Base-by-base conservation (phyloP, 2,329 filamentous ascomycete genomes). In the Colletotrichum tanaceti region DNA sequence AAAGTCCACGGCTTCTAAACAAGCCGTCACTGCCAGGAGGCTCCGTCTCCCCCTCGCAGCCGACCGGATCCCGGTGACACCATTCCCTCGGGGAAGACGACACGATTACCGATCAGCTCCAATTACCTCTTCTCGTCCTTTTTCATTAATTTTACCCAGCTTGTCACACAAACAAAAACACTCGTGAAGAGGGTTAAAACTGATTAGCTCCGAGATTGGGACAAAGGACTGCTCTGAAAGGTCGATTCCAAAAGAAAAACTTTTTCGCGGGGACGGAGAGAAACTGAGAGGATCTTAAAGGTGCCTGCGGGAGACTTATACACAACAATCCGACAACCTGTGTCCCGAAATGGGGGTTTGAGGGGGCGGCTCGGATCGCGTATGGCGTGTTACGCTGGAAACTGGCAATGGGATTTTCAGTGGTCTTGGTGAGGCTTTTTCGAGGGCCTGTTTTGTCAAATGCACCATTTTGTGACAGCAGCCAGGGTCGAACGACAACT, bases 1-100 rank as follows among this genome's bases (percentile, higher is more conserved):
- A 71, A 84, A 82, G 85, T 88, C 82, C 87, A 89, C 82, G 87
- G 90, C 81, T 89, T 89, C 83, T 89, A 88, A 85, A 77, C 76
- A 28, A 63, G 49, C 55, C 61, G 60, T 60, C 38, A 46, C 75
- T 75, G 74, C 75, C 78, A 78, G 79, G 78, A 74, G 73, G 71
- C 73, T 74, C 73, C 75, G 64, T 73, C 74, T 68, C 55, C 54
- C 57, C 68, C 61, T 66, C 66, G 66, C 63, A 62, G 52, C 66
- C 63, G 63, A 66, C 55, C 66, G 66, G 63, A 67, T 62, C 61
- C 44, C 52, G 57, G 66, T 35, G 24, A 35, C 49, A 52, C 20
- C 28, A 54, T 35, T 39, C 47, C 46, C 53, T 10, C n/a, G 32
- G 44, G n/a, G 61, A 43, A 46, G 41, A 20, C 41, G 61, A 58